Base-by-base conservation (phyloP, 768 basidiomycete species). In the Tricholoma sp. region DNA sequence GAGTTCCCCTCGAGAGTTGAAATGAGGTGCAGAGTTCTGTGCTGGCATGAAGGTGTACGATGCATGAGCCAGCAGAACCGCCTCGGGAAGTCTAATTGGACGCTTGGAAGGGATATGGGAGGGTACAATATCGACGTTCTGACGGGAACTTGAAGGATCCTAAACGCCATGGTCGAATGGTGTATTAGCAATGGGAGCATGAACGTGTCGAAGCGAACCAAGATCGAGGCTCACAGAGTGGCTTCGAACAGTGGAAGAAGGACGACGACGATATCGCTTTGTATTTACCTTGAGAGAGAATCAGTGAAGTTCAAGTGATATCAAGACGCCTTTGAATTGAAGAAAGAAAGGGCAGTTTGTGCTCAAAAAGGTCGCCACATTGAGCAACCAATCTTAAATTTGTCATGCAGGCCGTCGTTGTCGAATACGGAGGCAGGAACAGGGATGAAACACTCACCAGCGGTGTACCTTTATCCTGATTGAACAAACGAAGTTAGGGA, bases 1-100 rank as follows among this genome's bases (percentile, higher is more conserved):
- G 22, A 64, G 56, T 27, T 64, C 59, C 27, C 63, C 63, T 51
- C 50, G 58, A 18, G 63, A 24, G 43, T 62, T 66, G 22, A 66
- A 66, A 34, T 66, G 62, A 29, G 64, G 59, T 7, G 49, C 37
- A 10, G 22, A n/a, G 5, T 19, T 18, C 11, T 19, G 19, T 21
- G 61, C 27, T 6, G 52, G 53, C 12, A 57, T 24, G 6, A 18
- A n/a, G 19, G 8, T 16, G 31, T 49, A 51, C 39, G 22, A 39
- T 34, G 49, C 19, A 29, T 59, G 57, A n/a, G 54, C 52, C 8
- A 54, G 6, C 16, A 54, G 9, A 39, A 54, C 50, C 16, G 52
- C 55, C 10, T 5, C 35, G 14, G 24, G 56, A 39, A n/a, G 32
- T 52, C 5, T 47, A 29, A 41, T 45, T 5, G 8, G 29, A 32